A percentile compares a stretch with the other conserved stretches of the same genome.
phyloP scores from a whole-genome alignment of 2,329 filamentous ascomycete species.

The Pleomassaria siparia region DNA sequence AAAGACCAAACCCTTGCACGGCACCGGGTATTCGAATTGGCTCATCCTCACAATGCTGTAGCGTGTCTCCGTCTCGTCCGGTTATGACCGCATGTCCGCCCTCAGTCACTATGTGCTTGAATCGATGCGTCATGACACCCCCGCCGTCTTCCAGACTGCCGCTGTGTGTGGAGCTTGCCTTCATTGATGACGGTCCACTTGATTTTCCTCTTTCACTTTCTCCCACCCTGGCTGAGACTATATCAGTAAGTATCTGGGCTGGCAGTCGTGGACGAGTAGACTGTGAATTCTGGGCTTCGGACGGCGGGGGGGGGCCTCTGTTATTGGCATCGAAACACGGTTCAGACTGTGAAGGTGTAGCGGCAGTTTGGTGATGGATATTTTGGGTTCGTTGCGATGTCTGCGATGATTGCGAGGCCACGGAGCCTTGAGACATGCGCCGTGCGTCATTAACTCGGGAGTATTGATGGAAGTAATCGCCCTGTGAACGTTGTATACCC shows the following conservation, averaged over 20 bases:
- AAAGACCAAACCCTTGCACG: conserved; percentile 75
- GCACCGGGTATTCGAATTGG: conserved; percentile 86
- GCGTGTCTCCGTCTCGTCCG: conserved; percentile 67
- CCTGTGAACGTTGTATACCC: conserved; percentile 24
- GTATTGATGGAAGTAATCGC: conserved; percentile 44
- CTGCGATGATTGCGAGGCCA: conserved; percentile 31
- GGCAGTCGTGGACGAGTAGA: conserved; percentile 20
- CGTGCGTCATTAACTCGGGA: conserved; percentile 27
- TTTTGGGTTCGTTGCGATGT: conserved; percentile 19
- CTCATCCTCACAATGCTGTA: conserved; percentile 86
- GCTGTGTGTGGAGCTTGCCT: conserved; percentile 37
- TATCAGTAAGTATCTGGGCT: conserved; percentile 41
- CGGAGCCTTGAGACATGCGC: conserved; percentile 31
- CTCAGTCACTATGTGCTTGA: conserved; percentile 74
- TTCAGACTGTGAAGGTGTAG: conserved; percentile 4
- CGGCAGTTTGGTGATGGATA: conserved; percentile 5
- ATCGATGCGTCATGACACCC: conserved; percentile 68
- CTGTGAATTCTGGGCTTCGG: conserved; percentile 12
- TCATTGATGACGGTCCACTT: conserved; percentile 26
- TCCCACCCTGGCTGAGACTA: conserved; percentile 28
- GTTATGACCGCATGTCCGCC: conserved; percentile 83
- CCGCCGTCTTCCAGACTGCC: conserved; percentile 47
- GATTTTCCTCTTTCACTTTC: conserved; percentile 21
- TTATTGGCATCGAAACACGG: conserved; percentile 7
- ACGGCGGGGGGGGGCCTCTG: conserved; percentile 2